Base-by-base conservation (phyloP, 352 stramenopile genomes). In the Globisporangium uncinulatum region DNA sequence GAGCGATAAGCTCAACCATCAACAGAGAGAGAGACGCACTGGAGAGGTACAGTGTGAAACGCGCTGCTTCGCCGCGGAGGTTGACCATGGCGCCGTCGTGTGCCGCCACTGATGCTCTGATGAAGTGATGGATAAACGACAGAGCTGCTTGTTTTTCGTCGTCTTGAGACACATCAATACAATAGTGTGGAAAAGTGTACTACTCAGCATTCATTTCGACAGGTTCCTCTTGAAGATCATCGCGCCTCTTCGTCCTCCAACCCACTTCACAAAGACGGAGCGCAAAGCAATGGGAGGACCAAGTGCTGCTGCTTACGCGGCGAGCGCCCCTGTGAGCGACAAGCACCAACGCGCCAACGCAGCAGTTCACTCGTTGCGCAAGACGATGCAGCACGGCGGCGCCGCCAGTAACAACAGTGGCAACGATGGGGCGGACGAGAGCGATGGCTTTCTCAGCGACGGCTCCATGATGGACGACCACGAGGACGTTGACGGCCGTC, bases 21-120 rank as follows among this genome's bases (percentile, higher is more conserved):
- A 10, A 11, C 11, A 31, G 17, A 6, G 3, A 50, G 19, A 20
- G 14, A 10, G 44, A 77, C 79, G 60, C 56, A 92, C 82, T 85
- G 45, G 73, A 79, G 47, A 92, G 73, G 53, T 87, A 88, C 43
- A 92, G 57, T 56, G 64, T 74, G 51, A 92, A 87, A 59, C 82
- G 82, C 64, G 69, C 72, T 51, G 75, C 67, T 70, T 90, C 80
- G 67, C 73, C 76, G 62, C 78, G 74, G 39, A 82, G 65, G 69
- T 73, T 87, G n/a, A 73, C 70, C 79, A 92, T 54, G 31, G 24
- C 47, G 47, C 14, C 32, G 24, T 2, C 47, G n/a, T 84, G 34
- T 2, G 34, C 10, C 7, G 34, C 55, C 17, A 57, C 21, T 58
- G 57, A 21, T 29, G 48, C 44, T 60, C 15, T 61, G 34, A 39